Evolutionary conservation across 345 rosid genomes (phyloP).

Genomic region (Citrus unshiu): DNA sequence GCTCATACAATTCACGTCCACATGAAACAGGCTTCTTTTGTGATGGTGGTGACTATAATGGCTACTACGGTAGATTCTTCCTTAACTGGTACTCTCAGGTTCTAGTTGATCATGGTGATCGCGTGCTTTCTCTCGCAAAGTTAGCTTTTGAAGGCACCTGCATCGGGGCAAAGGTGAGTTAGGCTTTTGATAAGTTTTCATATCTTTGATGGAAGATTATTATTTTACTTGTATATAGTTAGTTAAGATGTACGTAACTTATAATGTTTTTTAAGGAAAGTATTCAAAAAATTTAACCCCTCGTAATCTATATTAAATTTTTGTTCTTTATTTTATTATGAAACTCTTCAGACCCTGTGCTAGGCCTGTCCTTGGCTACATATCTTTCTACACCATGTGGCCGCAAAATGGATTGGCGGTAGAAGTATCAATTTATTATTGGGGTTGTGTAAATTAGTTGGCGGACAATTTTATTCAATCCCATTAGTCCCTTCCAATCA

Average conservation of each 20-base stretch:
- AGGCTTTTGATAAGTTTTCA: slow-evolving; percentile 13
- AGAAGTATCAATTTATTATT: not conserved
- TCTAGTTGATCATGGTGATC: slow-evolving; percentile 78
- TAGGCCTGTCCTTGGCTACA: not conserved
- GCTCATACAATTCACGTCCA: slow-evolving; percentile 83
- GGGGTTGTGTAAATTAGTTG: not conserved
- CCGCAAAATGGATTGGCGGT: not conserved
- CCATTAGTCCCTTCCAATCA: not conserved
- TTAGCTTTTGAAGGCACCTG: slow-evolving; percentile 73
- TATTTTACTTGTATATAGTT: not conserved
- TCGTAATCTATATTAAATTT: not conserved
- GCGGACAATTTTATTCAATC: not conserved
- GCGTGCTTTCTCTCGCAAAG: slow-evolving; percentile 74
- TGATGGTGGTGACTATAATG: slow-evolving; percentile 95
- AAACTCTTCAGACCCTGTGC: not conserved
- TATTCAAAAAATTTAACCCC: not conserved
- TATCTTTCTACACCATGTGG: not conserved
- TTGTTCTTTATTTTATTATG: not conserved
- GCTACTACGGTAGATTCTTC: slow-evolving; percentile 91
- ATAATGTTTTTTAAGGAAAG: not conserved
- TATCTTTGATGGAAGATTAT: not conserved
- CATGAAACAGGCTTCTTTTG: slow-evolving; percentile 89
- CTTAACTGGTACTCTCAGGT: slow-evolving; percentile 88
- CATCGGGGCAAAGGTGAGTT: slow-evolving; percentile 78
- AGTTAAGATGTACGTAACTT: not conserved